Evolutionary conservation across 352 stramenopile genomes (phyloP).

Genomic region (Globisporangium alternatum): DNA sequence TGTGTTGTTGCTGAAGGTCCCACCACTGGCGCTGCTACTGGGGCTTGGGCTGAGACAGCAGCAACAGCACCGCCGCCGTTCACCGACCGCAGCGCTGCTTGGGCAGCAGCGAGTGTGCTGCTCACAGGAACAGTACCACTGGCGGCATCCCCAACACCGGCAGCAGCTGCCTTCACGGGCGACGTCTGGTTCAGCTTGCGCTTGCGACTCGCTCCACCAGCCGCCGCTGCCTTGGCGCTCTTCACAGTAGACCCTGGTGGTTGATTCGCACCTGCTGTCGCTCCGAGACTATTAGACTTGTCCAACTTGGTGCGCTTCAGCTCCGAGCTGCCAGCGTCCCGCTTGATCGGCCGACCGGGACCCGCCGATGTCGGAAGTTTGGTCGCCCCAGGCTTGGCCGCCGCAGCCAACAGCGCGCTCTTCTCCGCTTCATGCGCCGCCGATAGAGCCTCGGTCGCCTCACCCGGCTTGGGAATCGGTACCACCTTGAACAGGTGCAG

Average conservation of each 20-base stretch:
- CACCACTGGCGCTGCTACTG: background rate
- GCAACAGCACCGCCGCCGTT: background rate
- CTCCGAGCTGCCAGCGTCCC: slow-evolving; percentile 41
- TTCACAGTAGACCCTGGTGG: slow-evolving; percentile 12
- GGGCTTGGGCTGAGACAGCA: background rate
- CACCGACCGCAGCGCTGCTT: background rate
- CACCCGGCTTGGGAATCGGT: slow-evolving; percentile 65
- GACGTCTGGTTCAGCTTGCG: slow-evolving; percentile 59
- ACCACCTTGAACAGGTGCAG: slow-evolving; percentile 94
- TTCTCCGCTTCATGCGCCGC: slow-evolving; percentile 6
- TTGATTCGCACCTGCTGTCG: slow-evolving; percentile 6
- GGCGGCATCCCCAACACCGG: background rate
- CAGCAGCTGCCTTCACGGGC: slow-evolving; percentile 17
- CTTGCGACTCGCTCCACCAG: slow-evolving; percentile 48
- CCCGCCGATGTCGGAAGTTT: background rate
- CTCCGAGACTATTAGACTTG: slow-evolving; percentile 8
- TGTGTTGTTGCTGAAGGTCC: slow-evolving; percentile 7
- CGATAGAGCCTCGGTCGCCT: slow-evolving; percentile 29
- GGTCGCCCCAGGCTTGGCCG: background rate
- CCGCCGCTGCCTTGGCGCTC: slow-evolving; percentile 20
- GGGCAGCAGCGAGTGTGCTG: slow-evolving; percentile 5
- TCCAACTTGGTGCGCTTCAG: slow-evolving; percentile 45
- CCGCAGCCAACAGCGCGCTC: background rate
- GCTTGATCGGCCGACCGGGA: slow-evolving; percentile 27
- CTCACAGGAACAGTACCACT: slow-evolving; percentile 8